Percentiles rank a stretch among this genome's conserved stretches.
Evolutionary conservation across 805 yeast species (phyloP).

Genomic region (Cyberlindnera sargentensis): DNA sequence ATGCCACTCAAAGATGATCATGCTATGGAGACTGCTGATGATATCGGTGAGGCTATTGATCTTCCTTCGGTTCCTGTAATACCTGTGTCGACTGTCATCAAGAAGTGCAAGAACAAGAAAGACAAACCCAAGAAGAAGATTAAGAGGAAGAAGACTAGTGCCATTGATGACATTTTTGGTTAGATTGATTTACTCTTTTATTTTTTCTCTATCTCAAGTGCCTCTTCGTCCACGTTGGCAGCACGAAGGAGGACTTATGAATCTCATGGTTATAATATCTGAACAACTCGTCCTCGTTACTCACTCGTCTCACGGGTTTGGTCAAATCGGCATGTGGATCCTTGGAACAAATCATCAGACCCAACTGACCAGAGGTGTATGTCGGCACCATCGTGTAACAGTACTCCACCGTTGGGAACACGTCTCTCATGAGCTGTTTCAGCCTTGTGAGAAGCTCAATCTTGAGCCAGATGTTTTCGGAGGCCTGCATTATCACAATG

Average conservation of each 20-base stretch:
- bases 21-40: constrained; percentile 7
- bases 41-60: constrained; percentile 25
- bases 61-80: background rate
- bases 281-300: constrained; percentile 42
- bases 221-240: constrained; percentile 72
- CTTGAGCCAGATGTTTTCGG: constrained; percentile 73
- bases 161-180: constrained; percentile 75
- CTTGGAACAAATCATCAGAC: constrained; percentile 66
- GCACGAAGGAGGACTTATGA: constrained; percentile 66
- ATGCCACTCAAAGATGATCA: too few species aligned
- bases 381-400: constrained; percentile 81
- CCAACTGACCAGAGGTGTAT: constrained; percentile 84
- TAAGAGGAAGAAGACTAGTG: constrained; percentile 42
- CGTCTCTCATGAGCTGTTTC: constrained; percentile 40
- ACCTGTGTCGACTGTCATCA: background rate
- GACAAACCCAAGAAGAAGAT: constrained; percentile 22
- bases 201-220: background rate
- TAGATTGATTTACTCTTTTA: constrained; percentile 14
- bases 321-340: constrained; percentile 38
- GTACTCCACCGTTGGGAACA: constrained; percentile 56
- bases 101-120: constrained; percentile 9
- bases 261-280: constrained; percentile 60
- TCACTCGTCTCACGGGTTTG: constrained; percentile 44
- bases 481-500: constrained; percentile 67
- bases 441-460: constrained; percentile 43